phyloP scores from a whole-genome alignment of 176 grass and related monocot genomes.

The Tuctoria greenei region DNA sequence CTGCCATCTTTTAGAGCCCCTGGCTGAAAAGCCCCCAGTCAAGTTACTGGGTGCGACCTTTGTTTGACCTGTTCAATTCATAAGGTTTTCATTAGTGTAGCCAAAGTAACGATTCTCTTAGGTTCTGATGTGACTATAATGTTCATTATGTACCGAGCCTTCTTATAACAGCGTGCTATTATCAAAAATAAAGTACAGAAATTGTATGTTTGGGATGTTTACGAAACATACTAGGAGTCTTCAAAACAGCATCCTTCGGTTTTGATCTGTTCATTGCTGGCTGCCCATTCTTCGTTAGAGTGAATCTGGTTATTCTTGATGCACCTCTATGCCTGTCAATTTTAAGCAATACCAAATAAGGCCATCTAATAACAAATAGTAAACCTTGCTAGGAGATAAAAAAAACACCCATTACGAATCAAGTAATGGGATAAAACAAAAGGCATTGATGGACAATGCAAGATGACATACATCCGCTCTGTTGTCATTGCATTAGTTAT shows the following conservation, averaged over 20 bases:
- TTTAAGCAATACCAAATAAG: slow-evolving; percentile 21
- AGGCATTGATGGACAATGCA: neutral
- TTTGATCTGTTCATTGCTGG: slow-evolving; percentile 48
- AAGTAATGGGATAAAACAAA: slow-evolving; percentile 2
- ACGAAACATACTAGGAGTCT: neutral
- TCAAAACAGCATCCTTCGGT: slow-evolving; percentile 42
- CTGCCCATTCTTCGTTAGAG: slow-evolving; percentile 53
- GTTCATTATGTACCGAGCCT: neutral
- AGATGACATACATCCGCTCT: slow-evolving; percentile 44
- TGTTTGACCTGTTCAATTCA: neutral
- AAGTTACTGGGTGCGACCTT: neutral
- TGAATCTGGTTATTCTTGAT: slow-evolving; percentile 51
- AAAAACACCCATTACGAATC: neutral
- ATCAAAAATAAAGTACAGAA: neutral
- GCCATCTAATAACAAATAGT: neutral
- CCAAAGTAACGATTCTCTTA: neutral
- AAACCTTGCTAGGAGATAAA: slow-evolving; percentile 9
- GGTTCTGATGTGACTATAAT: neutral
- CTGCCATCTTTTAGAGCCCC: slow-evolving; percentile 54
- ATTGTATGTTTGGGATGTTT: neutral
- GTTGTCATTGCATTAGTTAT: slow-evolving; percentile 30
- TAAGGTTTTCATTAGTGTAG: neutral
- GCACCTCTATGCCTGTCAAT: slow-evolving; percentile 52
- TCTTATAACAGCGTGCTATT: neutral
- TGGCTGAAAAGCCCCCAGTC: slow-evolving; percentile 26